Base-by-base conservation (phyloP, 202 grass and related monocot species). In the Carex sylvatica region DNA sequence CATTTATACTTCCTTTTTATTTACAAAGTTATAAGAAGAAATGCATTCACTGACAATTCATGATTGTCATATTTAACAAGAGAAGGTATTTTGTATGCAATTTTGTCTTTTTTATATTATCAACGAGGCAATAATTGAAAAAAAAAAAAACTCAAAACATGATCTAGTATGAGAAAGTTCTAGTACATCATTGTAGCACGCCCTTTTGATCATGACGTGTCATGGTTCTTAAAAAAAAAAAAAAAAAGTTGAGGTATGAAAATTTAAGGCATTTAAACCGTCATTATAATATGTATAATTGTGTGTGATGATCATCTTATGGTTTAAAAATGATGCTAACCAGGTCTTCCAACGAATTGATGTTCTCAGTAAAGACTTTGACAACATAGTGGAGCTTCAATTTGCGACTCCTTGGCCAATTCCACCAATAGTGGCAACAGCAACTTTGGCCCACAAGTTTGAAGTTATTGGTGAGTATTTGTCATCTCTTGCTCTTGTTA, bases 271-370 rank as follows among this genome's bases (percentile, higher is more conserved):
- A 49, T 49, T 49, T 12, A 49, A 49, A 49, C 10, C 46, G 10
- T 49, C 46, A 26, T 62, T 62, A n/a, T 35, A 40, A 40, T 69
- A 19, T 69, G 65, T 46, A 20, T 70, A 18, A 44, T 70, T 9
- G 1, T 70, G 18, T 19, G 9, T 70, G 35, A 36, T 20, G 36
- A 38, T 31, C 22, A 60, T 53, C 68, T 63, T 30, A 61, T 86
- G 33, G 31, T 4, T 23, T 20, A 13, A 18, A 46, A 22, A 33
- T 84, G 38, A 24, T 75, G 44, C 2, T 69, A 7, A 3, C 15
- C 87, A 94, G 92, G 95, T 94, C 62, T 94, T 91, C 72, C 92
- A 98, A 82, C 81, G 92, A 35, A 95, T 98, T 54, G 95, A 98
- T 81, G 76, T 93, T 15, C 66, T 98, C 28, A 93, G 89, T 69